Percentiles rank a stretch among this genome's conserved stretches.
Evolutionary conservation across 371 early-diverging fungal species (phyloP).

Genomic region (Actinomortierella wolfii): DNA sequence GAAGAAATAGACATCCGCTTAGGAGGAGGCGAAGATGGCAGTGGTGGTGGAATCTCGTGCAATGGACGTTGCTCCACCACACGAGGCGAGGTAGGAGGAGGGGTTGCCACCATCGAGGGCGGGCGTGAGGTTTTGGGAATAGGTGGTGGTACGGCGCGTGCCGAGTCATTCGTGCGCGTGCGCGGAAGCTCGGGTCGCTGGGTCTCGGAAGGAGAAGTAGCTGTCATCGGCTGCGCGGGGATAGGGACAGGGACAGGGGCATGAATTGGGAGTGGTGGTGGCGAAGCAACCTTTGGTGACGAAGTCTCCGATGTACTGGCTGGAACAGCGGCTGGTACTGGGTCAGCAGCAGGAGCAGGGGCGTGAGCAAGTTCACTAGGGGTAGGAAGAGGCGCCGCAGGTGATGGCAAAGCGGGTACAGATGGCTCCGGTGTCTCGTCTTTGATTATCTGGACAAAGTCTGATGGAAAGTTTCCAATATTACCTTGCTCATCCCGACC

Average conservation of each 20-base stretch:
- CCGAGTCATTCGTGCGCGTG: constrained; percentile 10
- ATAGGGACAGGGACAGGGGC: constrained; percentile 2
- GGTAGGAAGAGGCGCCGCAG: constrained; percentile 1
- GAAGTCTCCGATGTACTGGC: background rate
- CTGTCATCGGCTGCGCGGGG: background rate
- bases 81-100: constrained; percentile 11
- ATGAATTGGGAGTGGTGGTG: too few relatives aligned
- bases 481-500: constrained; percentile 64
- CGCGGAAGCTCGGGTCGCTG: constrained; percentile 19
- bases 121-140: constrained; percentile 31
- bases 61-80: constrained; percentile 9
- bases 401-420: constrained; percentile 9
- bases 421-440: constrained; percentile 49
- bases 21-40: constrained; percentile 28
- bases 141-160: constrained; percentile 27
- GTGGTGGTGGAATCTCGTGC: constrained; percentile 18
- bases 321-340: constrained; percentile 1
- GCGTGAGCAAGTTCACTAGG: constrained; percentile 3
- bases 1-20: constrained; percentile 26
- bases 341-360: constrained; percentile 3
- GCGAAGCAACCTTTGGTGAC: background rate
- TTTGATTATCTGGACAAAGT: constrained; percentile 63
- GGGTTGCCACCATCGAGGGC: constrained; percentile 30
- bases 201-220: constrained; percentile 10
- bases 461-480: constrained; percentile 60